phyloP scores from a whole-genome alignment of 371 early-diverging fungal genomes.

The Lichtheimia corymbifera region DNA sequence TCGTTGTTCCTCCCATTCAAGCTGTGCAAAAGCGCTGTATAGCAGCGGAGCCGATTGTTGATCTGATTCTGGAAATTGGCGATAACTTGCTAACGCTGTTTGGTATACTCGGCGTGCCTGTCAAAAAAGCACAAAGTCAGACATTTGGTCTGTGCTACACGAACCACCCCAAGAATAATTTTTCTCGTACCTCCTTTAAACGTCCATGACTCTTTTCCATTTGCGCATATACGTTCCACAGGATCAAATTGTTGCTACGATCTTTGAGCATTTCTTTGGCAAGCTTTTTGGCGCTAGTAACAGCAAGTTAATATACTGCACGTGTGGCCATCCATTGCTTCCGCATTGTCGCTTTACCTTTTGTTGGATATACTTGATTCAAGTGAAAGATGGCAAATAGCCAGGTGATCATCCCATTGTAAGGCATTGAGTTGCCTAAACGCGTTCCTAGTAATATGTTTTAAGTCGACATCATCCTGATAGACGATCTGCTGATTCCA shows the following conservation, averaged over 20 bases:
- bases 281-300: slow-evolving; percentile 52
- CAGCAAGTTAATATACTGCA: slow-evolving; percentile 3
- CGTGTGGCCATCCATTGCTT: too few species aligned
- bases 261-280: slow-evolving; percentile 62
- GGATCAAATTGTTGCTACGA: slow-evolving; percentile 54
- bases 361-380: slow-evolving; percentile 44
- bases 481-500: not conserved
- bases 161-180: not conserved
- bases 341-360: slow-evolving; percentile 21
- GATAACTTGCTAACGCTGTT: slow-evolving; percentile 58
- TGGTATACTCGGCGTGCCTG: slow-evolving; percentile 71
- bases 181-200: slow-evolving; percentile 27
- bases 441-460: slow-evolving; percentile 34
- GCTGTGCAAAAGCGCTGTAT: slow-evolving; percentile 57
- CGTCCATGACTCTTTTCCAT: slow-evolving; percentile 51
- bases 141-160: too few species aligned
- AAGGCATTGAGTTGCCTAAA: slow-evolving; percentile 41
- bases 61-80: slow-evolving; percentile 39
- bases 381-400: slow-evolving; percentile 47
- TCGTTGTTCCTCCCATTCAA: slow-evolving; percentile 52
- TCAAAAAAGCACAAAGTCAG: not conserved
- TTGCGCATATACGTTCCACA: slow-evolving; percentile 74
- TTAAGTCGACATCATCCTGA: not conserved
- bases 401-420: slow-evolving; percentile 33
- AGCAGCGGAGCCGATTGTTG: slow-evolving; percentile 48